These are phyloP conservation scores for Melampsora americana DNA, from an alignment of 1,284 basidiomycete species.

Conservation along the genomic window DNA sequence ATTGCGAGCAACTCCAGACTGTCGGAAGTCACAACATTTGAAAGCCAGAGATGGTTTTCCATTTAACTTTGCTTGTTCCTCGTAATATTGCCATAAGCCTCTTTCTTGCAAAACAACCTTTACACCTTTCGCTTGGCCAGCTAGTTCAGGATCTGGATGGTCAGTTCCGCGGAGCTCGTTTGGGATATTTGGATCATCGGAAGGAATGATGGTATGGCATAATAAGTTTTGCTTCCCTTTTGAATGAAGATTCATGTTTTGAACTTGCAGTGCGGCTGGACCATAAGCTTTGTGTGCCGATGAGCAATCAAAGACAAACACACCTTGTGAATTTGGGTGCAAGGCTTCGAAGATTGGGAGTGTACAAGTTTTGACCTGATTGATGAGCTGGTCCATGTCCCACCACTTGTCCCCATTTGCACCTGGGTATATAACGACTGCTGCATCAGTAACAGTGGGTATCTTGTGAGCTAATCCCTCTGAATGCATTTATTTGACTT, in stretches of 20 bases:
- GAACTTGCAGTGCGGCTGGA: not conserved
- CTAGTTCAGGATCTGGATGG: not conserved
- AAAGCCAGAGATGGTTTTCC: not conserved
- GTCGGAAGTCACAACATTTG: not conserved
- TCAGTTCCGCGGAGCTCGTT: not conserved
- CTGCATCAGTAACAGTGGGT: not conserved
- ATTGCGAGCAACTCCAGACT: not conserved
- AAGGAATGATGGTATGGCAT: not conserved
- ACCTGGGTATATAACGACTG: constrained; percentile 24
- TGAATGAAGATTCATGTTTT: not conserved
- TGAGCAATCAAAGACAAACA: constrained; percentile 21
- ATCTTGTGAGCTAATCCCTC: not conserved
- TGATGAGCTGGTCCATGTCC: constrained; percentile 12
- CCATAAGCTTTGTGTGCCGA: constrained; percentile 7
- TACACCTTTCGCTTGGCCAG: constrained; percentile 15
- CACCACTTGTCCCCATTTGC: constrained; percentile 4
- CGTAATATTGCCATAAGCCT: constrained; percentile 9
- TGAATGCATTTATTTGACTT: not conserved
- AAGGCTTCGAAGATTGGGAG: constrained; percentile 12
- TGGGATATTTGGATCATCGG: not conserved
- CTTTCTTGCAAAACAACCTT: not conserved
- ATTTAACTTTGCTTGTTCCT: not conserved
- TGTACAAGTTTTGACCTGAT: not conserved
- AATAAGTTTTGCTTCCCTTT: not conserved
- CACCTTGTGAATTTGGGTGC: not conserved